Evolutionary conservation across 768 basidiomycete genomes (phyloP).

Genomic region (Lactarius evosmus): DNA sequence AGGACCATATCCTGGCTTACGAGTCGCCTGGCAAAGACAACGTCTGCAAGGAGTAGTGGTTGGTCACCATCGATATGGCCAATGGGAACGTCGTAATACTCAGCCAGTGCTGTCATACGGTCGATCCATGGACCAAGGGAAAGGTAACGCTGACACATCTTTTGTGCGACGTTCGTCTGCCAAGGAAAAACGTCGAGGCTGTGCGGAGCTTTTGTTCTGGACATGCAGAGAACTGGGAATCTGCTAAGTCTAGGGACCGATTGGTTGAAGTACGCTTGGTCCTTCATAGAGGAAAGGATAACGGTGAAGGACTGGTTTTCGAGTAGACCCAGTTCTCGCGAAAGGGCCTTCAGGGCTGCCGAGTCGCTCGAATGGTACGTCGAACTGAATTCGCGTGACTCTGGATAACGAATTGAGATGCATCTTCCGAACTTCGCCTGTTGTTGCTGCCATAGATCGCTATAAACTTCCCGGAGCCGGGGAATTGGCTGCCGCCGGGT

Average conservation of each 20-base stretch:
- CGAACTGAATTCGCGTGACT: conserved; percentile 55
- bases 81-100: conserved; percentile 90
- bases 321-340: conserved; percentile 76
- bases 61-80: conserved; percentile 92
- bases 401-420: conserved; percentile 61
- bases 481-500: conserved; percentile 79
- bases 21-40: conserved; percentile 86
- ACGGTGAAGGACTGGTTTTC: conserved; percentile 73
- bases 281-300: conserved; percentile 83
- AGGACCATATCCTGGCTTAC: conserved; percentile 85
- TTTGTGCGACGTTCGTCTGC: conserved; percentile 77
- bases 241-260: conserved; percentile 65
- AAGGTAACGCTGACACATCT: conserved; percentile 84
- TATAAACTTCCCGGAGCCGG: conserved; percentile 72
- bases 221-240: conserved; percentile 87
- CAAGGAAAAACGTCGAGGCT: conserved; percentile 83
- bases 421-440: conserved; percentile 40
- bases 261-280: conserved; percentile 77
- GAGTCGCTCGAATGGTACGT: conserved; percentile 76
- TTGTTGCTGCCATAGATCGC: conserved; percentile 55
- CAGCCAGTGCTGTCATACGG: conserved; percentile 71
- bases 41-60: conserved; percentile 81
- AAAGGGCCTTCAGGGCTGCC: conserved; percentile 81
- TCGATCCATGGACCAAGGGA: conserved; percentile 76
- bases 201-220: conserved; percentile 71